A percentile compares a stretch with the other conserved stretches of the same genome.
Conservation (phyloP, 805 yeast species). For the Candida loeiensis region DNA sequence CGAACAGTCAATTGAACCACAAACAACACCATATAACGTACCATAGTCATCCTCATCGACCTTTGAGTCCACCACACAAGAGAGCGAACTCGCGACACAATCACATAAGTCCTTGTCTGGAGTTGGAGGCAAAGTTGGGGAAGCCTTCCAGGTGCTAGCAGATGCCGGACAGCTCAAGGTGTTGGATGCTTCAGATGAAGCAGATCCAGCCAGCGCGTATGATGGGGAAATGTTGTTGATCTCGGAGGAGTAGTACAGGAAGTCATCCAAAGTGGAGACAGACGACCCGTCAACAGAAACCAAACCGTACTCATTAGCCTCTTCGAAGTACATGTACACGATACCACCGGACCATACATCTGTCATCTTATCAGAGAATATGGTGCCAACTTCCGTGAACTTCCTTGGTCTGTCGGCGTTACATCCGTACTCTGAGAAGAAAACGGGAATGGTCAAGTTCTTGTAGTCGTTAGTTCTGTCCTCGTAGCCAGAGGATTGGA, state of each 20-base stretch:
- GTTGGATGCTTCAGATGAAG: conserved; percentile 23
- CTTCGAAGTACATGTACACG: conserved; percentile 88
- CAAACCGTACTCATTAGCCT: conserved; percentile 76
- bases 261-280: conserved; percentile 21
- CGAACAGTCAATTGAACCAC: conserved; percentile 56
- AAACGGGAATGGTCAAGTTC: conserved; percentile 72
- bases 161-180: conserved; percentile 61
- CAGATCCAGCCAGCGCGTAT: conserved; percentile 38
- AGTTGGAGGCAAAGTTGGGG: conserved; percentile 72
- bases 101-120: conserved; percentile 63
- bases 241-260: conserved; percentile 31
- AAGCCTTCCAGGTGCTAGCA: conserved; percentile 58
- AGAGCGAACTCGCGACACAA: conserved; percentile 53
- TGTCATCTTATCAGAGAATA: conserved; percentile 70
- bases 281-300: conserved; percentile 45
- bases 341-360: conserved; percentile 94
- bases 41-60: conserved; percentile 57
- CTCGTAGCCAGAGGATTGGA: conserved; percentile 60
- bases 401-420: conserved; percentile 68
- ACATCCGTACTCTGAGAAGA: conserved; percentile 90
- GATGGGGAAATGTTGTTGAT: conserved; percentile 36
- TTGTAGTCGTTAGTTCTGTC: conserved; percentile 69
- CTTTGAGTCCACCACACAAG: conserved; percentile 57
- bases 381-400: conserved; percentile 69
- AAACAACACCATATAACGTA: conserved; percentile 54